Percentiles rank a stretch among this genome's conserved stretches.
phyloP scores from a whole-genome alignment of 108 stramenopile species.

The Pinguiococcus pyrenoidosus region DNA sequence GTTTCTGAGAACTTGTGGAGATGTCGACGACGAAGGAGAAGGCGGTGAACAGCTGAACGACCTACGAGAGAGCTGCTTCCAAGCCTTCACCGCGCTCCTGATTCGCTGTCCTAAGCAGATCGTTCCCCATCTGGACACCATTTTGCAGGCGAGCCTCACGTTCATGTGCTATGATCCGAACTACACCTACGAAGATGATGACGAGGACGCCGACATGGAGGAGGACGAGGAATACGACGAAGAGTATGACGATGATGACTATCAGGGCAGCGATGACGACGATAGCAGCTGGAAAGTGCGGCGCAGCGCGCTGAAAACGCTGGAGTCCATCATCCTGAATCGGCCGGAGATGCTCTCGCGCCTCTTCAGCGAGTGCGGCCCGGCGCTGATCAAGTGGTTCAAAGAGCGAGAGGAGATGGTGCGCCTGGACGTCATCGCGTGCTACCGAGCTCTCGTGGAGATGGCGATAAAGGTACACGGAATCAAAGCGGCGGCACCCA shows the following conservation, averaged over 20 bases:
- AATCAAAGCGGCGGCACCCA: background rate
- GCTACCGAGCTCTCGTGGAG: conserved; percentile 62
- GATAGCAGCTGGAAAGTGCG: conserved; percentile 85
- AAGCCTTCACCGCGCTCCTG: conserved; percentile 86
- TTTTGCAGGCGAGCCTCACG: conserved; percentile 31
- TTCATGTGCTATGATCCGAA: conserved; percentile 94
- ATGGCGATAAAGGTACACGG: background rate
- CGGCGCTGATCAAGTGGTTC: conserved; percentile 49
- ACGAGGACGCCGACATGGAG: conserved; percentile 21
- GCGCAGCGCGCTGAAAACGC: conserved; percentile 27
- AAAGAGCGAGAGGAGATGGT: conserved; percentile 97
- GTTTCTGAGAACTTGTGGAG: conserved; percentile 71
- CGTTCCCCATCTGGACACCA: background rate
- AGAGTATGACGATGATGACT: conserved; percentile 49
- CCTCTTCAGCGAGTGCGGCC: conserved; percentile 45
- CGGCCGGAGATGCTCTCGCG: conserved; percentile 22
- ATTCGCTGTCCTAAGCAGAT: conserved; percentile 73
- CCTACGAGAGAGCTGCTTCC: conserved; percentile 87
- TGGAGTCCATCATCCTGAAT: conserved; percentile 20
- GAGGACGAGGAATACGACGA: conserved; percentile 33
- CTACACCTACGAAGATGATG: conserved; percentile 78
- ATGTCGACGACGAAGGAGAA: conserved; percentile 48
- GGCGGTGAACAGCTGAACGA: conserved; percentile 54
- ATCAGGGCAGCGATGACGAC: conserved; percentile 72
- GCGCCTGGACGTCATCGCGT: conserved; percentile 75